Evolutionary conservation across 2,329 filamentous ascomycete genomes (phyloP).

Genomic region (Aspergillus vadensis): DNA sequence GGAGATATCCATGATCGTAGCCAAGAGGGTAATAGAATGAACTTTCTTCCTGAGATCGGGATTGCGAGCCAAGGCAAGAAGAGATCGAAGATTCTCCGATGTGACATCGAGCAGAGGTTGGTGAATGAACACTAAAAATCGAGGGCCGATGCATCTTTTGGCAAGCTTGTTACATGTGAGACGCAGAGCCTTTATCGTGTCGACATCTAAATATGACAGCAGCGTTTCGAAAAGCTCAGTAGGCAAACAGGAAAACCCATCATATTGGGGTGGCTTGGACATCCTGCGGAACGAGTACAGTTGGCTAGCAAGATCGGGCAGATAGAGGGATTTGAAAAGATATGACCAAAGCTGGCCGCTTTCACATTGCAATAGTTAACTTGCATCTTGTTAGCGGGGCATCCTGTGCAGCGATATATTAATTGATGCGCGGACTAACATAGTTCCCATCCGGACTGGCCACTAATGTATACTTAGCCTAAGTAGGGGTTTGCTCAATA

Average conservation of each 20-base stretch:
- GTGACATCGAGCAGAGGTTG: conserved; percentile 7
- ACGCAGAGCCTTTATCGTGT: conserved; percentile 13
- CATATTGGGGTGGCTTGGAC: background rate
- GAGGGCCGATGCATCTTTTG: conserved; percentile 13
- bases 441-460: too few species aligned
- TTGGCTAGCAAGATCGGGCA: background rate
- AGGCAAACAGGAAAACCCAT: background rate
- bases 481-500: too few species aligned
- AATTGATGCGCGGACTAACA: too few species aligned
- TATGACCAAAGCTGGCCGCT: too few species aligned
- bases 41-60: conserved; percentile 5
- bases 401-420: too few species aligned
- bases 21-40: conserved; percentile 6
- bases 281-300: background rate
- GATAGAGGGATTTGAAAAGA: background rate
- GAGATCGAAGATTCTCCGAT: conserved; percentile 5
- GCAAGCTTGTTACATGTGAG: conserved; percentile 2
- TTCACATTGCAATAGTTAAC: too few species aligned
- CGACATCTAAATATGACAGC: conserved; percentile 13
- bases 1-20: background rate
- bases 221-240: background rate
- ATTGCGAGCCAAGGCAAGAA: conserved; percentile 4
- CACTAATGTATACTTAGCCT: too few species aligned
- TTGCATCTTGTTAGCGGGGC: too few species aligned
- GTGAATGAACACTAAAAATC: conserved; percentile 6